Evolutionary conservation across 768 basidiomycete species (phyloP), one percentile per base, ranked within the genome.

Genomic region (Hygrocybe punicea): DNA sequence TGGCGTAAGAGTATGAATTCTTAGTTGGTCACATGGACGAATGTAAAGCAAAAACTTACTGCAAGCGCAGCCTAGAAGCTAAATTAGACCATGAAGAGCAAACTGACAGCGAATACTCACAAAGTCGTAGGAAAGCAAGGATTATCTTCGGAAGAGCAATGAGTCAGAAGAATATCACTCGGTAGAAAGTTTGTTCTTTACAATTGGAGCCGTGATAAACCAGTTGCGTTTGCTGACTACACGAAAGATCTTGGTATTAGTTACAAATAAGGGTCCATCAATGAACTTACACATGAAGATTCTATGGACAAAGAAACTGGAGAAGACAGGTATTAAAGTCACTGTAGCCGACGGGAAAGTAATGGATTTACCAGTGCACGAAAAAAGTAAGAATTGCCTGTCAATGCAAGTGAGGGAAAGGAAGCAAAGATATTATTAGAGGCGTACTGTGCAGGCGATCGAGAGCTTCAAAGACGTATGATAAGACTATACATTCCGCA

Each of bases 351-450:
- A 0, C 7, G n/a, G 24, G 23, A 33, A 16, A 24, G 19, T 36
- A 35, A 46, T 1, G 10, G 24, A 24, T 63, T 33, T 57, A 78
- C 77, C 76, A 75, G 40, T 78, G 77, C 9, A 78, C 76, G 4
- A 72, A 64, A 40, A 78, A 75, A 9, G 76, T 78, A 4, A 78
- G 60, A 29, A 77, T 53, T 1, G 75, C 76, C 76, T 72, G 47
- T 35, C 61, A 33, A 37, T 19, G 8, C 16, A 14, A 40, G 29
- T 39, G 1, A 14, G 45, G 45, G 11, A 39, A n/a, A 4, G 11
- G 29, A 6, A 10, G 13, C 4, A 23, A 24, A 9, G 19, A 19
- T 5, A 39, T 24, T 19, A 23, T 9, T 14, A 14, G 11, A 2
- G n/a, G 54, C 67, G 21, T 34, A 71, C 70, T 10, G 69, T 72